Conservation (phyloP, 2,329 filamentous ascomycete species). For the Cytospora piceae region DNA sequence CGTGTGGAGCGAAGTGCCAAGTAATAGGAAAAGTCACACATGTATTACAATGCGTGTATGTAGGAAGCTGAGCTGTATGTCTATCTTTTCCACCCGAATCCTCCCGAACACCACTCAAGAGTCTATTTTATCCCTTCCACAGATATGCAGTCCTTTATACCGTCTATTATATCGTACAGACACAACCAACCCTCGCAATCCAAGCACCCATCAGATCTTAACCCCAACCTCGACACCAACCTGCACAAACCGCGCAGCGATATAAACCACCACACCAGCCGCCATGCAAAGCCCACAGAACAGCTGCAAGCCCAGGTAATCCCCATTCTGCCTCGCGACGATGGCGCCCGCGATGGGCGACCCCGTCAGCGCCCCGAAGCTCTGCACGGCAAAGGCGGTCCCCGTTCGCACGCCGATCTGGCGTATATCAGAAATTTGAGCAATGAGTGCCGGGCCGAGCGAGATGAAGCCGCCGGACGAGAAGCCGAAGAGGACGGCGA, state of each 20-base stretch:
- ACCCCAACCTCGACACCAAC: constrained; percentile 34
- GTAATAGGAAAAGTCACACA: no score
- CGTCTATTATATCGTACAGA: no score
- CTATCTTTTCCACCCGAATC: no score
- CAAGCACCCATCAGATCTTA: constrained; percentile 31
- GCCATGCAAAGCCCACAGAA: constrained; percentile 56
- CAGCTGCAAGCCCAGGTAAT: constrained; percentile 55
- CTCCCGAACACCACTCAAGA: no score
- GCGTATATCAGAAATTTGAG: constrained; percentile 62
- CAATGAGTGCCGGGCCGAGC: constrained; percentile 59
- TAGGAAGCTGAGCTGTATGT: no score
- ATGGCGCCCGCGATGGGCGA: constrained; percentile 61
- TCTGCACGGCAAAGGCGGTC: constrained; percentile 57
- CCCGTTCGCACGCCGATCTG: constrained; percentile 64
- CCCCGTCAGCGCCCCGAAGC: constrained; percentile 61
- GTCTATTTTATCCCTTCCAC: no score
- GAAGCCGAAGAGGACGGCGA: constrained; percentile 67
- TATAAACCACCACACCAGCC: constrained; percentile 34
- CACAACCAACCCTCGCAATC: no score
- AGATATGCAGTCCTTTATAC: no score
- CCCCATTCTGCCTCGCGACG: constrained; percentile 47
- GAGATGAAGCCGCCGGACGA: constrained; percentile 65
- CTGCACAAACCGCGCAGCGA: constrained; percentile 34
- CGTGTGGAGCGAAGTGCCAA: no score
- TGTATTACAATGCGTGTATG: no score